Base-by-base conservation (phyloP, 805 yeast species). In the Brettanomyces anomalus region DNA sequence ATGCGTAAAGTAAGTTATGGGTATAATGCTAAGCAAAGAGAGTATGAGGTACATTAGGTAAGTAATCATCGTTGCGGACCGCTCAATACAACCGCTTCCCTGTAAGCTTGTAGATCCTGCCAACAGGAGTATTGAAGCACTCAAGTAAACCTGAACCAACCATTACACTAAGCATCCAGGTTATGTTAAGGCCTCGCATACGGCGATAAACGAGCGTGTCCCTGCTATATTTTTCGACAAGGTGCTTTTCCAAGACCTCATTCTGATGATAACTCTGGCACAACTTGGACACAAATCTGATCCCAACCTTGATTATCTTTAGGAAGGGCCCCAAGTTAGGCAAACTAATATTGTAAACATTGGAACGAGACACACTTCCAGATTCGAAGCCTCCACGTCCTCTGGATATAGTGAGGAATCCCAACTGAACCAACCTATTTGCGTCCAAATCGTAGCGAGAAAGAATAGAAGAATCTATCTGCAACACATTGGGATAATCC, bases 91-190 rank as follows among this genome's bases (percentile, higher is more conserved):
- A 15, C 16, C 36, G 46, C 37, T 55, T 55, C 5, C 77, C 77
- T 4, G 77, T 72, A 30, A 71, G 58, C 48, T 65, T 64, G 71
- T 75, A 73, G 1, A 77, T 77, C 40, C 70, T 59, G 3, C 79
- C 79, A 2, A 70, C 74, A 2, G 75, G 74, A 0, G 81, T 72
- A 37, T 67, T 66, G 50, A 74, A 74, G 7, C 71, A 72, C 49
- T 76, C 81, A 3, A 72, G 54, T 1, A 66, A 51, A 0, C 82
- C 83, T 19, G 68, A 58, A 0, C 82, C 83, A 41, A 68, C 59
- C 40, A 76, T 65, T 42, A 70, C 71, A 15, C 78, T 74, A 13
- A 77, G 49, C 2, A 68, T 53, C 78, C 80, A 77, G 28, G 63
- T 50, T 34, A 76, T 51, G 45, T 70, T 72, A 34, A 71, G 54